Conservation (phyloP, 768 basidiomycete genomes). For the Calocera viscosa region DNA sequence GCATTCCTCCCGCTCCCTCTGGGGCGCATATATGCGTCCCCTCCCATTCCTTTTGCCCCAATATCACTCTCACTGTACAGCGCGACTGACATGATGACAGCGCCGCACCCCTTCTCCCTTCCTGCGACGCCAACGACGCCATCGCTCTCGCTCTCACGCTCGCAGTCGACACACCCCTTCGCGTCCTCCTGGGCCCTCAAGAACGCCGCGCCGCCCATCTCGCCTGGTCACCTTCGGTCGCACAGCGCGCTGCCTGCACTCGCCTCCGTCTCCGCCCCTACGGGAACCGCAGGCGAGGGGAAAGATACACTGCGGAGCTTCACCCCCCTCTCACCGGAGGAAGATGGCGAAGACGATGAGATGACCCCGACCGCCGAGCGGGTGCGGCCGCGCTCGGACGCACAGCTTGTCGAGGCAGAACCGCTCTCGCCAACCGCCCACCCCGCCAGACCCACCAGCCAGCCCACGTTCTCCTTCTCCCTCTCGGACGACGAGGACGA, state of each 20-base stretch:
- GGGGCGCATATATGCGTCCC: constrained; percentile 1
- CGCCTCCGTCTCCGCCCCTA: background rate
- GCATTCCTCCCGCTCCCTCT: background rate
- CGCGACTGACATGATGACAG: background rate
- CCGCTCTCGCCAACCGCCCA: background rate
- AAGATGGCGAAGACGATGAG: background rate
- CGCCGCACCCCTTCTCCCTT: background rate
- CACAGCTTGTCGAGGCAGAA: background rate
- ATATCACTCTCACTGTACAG: background rate
- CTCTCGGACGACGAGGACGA: background rate
- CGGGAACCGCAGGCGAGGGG: background rate
- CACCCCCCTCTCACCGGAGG: background rate
- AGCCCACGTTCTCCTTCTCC: background rate
- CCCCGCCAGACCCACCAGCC: background rate
- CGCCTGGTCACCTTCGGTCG: background rate
- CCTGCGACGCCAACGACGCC: background rate
- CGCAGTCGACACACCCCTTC: background rate
- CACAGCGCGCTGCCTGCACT: background rate
- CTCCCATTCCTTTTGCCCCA: background rate
- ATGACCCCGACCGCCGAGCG: background rate
- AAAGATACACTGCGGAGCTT: background rate
- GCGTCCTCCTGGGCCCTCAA: constrained; percentile 5
- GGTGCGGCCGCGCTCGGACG: background rate
- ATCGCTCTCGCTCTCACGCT: background rate
- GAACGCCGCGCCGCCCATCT: background rate